phyloP scores from a whole-genome alignment of 176 grass and related monocot genomes.

The Carex cristatella region DNA sequence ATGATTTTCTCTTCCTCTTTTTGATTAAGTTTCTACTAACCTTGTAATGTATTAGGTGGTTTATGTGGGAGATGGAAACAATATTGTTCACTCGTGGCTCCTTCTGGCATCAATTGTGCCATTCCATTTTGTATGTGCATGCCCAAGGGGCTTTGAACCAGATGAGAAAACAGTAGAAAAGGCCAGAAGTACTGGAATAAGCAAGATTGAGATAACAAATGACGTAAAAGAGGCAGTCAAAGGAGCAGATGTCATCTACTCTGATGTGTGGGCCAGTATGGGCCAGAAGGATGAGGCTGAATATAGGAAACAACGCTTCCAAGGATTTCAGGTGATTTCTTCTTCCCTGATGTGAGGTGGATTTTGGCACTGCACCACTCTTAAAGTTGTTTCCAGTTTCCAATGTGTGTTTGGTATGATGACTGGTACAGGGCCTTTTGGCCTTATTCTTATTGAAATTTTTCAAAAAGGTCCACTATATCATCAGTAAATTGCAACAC shows the following conservation, averaged over 20 bases:
- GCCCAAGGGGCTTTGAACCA: slow-evolving; percentile 92
- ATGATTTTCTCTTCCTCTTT: neutral
- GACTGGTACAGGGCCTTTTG: neutral
- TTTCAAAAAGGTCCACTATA: neutral
- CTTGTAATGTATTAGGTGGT: slow-evolving; percentile 46
- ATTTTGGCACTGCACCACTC: neutral
- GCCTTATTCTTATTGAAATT: neutral
- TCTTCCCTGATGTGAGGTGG: neutral
- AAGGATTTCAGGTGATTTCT: slow-evolving; percentile 70
- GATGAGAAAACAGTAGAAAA: slow-evolving; percentile 76
- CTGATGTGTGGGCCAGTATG: slow-evolving; percentile 99
- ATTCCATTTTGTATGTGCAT: slow-evolving; percentile 90
- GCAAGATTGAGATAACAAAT: slow-evolving; percentile 90
- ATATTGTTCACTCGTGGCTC: slow-evolving; percentile 98
- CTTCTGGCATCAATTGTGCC: slow-evolving; percentile 72
- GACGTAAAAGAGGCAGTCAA: slow-evolving; percentile 88
- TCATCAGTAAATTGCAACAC: neutral
- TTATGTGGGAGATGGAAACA: slow-evolving; percentile 96
- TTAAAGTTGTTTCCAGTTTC: neutral
- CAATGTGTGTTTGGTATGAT: neutral
- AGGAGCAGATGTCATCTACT: slow-evolving; percentile 94
- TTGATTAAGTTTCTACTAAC: neutral
- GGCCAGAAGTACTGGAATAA: slow-evolving; percentile 66
- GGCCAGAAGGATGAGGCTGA: slow-evolving; percentile 96
- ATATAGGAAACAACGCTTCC: slow-evolving; percentile 75